Conservation (phyloP, 2,329 filamentous ascomycete genomes). For the Xylaria sp. region DNA sequence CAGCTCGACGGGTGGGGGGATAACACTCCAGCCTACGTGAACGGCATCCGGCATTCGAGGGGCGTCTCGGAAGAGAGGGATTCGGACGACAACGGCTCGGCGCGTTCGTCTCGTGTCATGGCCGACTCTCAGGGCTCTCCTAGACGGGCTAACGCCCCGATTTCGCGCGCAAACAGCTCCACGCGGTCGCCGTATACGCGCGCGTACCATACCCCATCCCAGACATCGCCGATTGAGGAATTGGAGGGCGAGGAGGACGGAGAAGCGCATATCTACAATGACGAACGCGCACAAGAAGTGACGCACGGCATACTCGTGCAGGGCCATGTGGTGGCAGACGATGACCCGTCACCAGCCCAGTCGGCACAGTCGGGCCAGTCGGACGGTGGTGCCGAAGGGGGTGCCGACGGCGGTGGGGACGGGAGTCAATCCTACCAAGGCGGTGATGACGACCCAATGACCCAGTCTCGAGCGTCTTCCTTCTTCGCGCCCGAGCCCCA, state of each 20-base stretch:
- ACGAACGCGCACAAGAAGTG: conserved; percentile 83
- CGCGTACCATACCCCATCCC: conserved; percentile 38
- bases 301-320: conserved; percentile 89
- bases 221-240: conserved; percentile 42
- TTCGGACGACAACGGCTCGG: conserved; percentile 34
- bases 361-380: conserved; percentile 61
- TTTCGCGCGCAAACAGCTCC: conserved; percentile 33
- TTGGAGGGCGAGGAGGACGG: conserved; percentile 42
- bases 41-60: conserved; percentile 31
- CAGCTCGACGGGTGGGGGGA: conserved; percentile 63
- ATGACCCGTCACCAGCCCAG: conserved; percentile 72
- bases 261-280: conserved; percentile 62
- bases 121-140: conserved; percentile 51
- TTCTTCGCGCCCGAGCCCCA: conserved; percentile 73
- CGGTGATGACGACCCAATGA: conserved; percentile 78
- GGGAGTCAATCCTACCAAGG: conserved; percentile 54
- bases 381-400: no score
- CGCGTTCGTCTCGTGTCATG: conserved; percentile 31
- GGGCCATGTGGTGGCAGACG: conserved; percentile 93
- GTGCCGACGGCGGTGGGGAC: conserved; percentile 56
- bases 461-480: conserved; percentile 76
- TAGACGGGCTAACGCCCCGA: conserved; percentile 39
- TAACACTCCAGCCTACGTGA: conserved; percentile 30
- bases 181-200: conserved; percentile 35
- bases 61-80: conserved; percentile 29